Conservation (phyloP, 2,329 filamentous ascomycete species). For the Coniella lustricola region DNA sequence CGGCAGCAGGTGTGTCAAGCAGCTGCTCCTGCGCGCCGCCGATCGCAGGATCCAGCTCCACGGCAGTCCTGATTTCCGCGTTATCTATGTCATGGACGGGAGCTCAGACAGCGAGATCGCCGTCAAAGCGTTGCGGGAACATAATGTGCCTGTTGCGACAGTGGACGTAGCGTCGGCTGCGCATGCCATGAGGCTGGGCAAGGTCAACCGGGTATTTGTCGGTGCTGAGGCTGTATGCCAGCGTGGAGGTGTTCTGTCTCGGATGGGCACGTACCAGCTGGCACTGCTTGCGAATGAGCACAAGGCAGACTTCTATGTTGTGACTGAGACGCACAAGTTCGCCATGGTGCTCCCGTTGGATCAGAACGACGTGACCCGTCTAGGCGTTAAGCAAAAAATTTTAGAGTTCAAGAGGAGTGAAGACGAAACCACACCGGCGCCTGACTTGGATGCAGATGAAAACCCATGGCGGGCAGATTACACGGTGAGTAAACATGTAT, state of each 20-base stretch:
- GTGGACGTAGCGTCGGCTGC: conserved; percentile 71
- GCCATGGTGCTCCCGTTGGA: conserved; percentile 77
- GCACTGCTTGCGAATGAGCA: conserved; percentile 68
- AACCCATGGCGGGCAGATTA: conserved; percentile 59
- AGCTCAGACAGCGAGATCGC: conserved; percentile 59
- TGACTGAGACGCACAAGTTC: conserved; percentile 95
- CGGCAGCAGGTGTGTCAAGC: conserved; percentile 75
- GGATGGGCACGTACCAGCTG: conserved; percentile 81
- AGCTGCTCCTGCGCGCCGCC: conserved; percentile 66
- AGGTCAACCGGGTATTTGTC: conserved; percentile 61
- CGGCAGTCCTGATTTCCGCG: conserved; percentile 62
- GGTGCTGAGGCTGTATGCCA: conserved; percentile 84
- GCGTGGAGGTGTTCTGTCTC: conserved; percentile 85
- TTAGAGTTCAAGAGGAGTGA: conserved; percentile 62
- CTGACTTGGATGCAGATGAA: conserved; percentile 28
- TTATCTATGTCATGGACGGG: conserved; percentile 68
- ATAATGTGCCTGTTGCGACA: conserved; percentile 75
- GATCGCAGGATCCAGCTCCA: conserved; percentile 48
- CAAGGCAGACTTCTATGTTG: conserved; percentile 70
- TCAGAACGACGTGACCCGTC: conserved; percentile 60
- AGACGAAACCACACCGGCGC: conserved; percentile 27
- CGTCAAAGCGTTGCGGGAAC: conserved; percentile 62
- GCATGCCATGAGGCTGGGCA: conserved; percentile 60
- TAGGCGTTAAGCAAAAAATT: conserved; percentile 68
- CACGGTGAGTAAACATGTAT: conserved; percentile 44